A percentile compares a stretch with the other conserved stretches of the same genome.
phyloP scores from a whole-genome alignment of 306 rosid genomes.

The Comarum palustre region DNA sequence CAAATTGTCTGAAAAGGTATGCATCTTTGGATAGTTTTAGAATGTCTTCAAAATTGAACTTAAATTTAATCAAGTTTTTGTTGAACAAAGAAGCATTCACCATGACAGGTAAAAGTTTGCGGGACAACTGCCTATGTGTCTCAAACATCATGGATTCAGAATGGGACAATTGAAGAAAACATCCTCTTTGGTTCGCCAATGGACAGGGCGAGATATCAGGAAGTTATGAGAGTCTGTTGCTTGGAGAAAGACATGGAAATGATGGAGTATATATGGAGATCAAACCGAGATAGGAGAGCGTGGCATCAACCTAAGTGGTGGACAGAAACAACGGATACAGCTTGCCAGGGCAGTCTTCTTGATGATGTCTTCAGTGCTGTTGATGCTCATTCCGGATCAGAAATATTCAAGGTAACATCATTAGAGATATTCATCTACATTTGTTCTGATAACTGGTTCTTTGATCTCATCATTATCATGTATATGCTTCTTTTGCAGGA shows the following conservation, averaged over 20 bases:
- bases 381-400: constrained; percentile 96
- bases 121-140: constrained; percentile 90
- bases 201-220: constrained; percentile 61
- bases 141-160: constrained; percentile 97
- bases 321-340: constrained; percentile 94
- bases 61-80: background rate
- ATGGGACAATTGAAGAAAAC: constrained; percentile 88
- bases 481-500: constrained; percentile 46
- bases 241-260: constrained; percentile 86
- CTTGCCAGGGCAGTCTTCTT: constrained; percentile 93
- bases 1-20: constrained; percentile 75
- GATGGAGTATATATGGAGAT: constrained; percentile 93
- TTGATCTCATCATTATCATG: background rate
- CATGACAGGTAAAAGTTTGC: constrained; percentile 68
- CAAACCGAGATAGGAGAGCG: constrained; percentile 98
- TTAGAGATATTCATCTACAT: background rate
- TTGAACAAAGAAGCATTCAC: constrained; percentile 12
- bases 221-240: constrained; percentile 75
- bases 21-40: constrained; percentile 11
- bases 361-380: constrained; percentile 97
- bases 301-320: constrained; percentile 94
- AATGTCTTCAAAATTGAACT: background rate
- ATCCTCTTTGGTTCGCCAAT: constrained; percentile 74
- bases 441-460: constrained; percentile 1
- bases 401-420: constrained; percentile 71